Conservation (phyloP, 352 stramenopile species). For the Phytophthora constricta region DNA sequence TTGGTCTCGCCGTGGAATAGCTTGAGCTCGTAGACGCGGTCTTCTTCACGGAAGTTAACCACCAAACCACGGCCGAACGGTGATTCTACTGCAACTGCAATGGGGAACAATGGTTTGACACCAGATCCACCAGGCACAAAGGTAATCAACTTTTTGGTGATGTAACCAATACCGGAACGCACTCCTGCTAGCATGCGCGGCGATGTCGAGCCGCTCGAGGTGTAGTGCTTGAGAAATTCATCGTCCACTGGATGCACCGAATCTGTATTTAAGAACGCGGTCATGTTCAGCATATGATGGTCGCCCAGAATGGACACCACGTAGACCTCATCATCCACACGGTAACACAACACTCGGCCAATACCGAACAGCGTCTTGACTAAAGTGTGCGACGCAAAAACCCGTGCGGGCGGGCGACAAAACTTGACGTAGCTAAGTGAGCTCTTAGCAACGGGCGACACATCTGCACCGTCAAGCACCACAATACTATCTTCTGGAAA, state of each 20-base stretch:
- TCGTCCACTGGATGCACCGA: constrained; percentile 54
- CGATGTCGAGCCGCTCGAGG: constrained; percentile 36
- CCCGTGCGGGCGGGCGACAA: constrained; percentile 41
- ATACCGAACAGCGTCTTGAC: constrained; percentile 85
- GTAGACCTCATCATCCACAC: constrained; percentile 76
- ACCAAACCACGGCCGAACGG: constrained; percentile 80
- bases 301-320: constrained; percentile 57
- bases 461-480: constrained; percentile 44
- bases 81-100: constrained; percentile 69
- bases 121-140: constrained; percentile 62
- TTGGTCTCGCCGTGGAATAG: constrained; percentile 52
- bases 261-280: constrained; percentile 54
- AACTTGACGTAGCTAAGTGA: constrained; percentile 69
- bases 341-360: constrained; percentile 65
- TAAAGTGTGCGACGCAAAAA: constrained; percentile 59
- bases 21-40: constrained; percentile 77
- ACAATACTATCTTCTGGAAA: constrained; percentile 66
- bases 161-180: constrained; percentile 75
- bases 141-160: constrained; percentile 81
- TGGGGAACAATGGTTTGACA: constrained; percentile 58
- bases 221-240: constrained; percentile 39
- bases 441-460: constrained; percentile 46
- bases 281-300: constrained; percentile 47
- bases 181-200: constrained; percentile 80
- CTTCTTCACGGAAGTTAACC: constrained; percentile 62